Percentiles rank a stretch among this genome's conserved stretches.
These are phyloP conservation scores for Pterulicium gracile DNA, from an alignment of 1,284 basidiomycete genomes.

Conservation along the genomic window DNA sequence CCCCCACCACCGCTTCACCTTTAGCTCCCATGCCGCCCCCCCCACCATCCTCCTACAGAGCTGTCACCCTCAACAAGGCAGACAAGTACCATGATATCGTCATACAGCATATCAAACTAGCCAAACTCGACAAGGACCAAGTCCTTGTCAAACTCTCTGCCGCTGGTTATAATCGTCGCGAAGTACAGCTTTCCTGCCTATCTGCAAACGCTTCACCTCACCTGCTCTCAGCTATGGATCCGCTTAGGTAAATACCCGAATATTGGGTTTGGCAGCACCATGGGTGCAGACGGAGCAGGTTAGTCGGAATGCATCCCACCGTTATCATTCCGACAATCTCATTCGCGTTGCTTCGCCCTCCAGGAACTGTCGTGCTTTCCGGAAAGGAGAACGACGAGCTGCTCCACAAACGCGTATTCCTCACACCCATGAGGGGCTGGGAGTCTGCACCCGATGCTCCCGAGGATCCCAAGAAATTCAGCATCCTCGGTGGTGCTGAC, in stretches of 20 bases:
- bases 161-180: slow-evolving; percentile 71
- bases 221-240: slow-evolving; percentile 52
- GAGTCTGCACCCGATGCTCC: slow-evolving; percentile 47
- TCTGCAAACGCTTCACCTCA: slow-evolving; percentile 2
- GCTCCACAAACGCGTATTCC: slow-evolving; percentile 59
- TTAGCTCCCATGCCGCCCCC: background rate
- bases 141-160: slow-evolving; percentile 59
- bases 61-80: background rate
- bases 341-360: too few species aligned
- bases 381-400: slow-evolving; percentile 41
- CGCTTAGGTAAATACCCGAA: slow-evolving; percentile 62
- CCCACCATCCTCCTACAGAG: slow-evolving; percentile 1
- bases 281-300: slow-evolving; percentile 74
- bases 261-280: slow-evolving; percentile 45
- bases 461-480: slow-evolving; percentile 39
- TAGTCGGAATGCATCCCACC: too few species aligned
- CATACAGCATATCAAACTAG: slow-evolving; percentile 36
- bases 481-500: slow-evolving; percentile 46
- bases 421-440: slow-evolving; percentile 73
- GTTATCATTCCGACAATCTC: too few species aligned
- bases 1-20: background rate
- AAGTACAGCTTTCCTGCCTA: slow-evolving; percentile 35
- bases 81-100: slow-evolving; percentile 32
- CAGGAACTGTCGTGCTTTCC: slow-evolving; percentile 55
- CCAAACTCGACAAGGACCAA: slow-evolving; percentile 39